phyloP scores from a whole-genome alignment of 331 rosid genomes.

The Spiraea crenata region DNA sequence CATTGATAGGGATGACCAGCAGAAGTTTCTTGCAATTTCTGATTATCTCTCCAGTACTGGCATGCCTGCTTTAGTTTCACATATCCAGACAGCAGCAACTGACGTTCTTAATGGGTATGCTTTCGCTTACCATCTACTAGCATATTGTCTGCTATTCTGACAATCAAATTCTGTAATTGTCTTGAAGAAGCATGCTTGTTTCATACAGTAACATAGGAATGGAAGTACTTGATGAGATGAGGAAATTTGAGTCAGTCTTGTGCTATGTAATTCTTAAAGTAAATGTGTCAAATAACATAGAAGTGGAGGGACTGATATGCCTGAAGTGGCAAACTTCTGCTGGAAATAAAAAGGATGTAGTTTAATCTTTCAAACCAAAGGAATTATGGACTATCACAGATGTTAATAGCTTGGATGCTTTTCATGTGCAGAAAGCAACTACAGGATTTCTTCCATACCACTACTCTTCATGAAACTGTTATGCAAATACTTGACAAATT shows the following conservation, averaged over 20 bases:
- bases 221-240: background rate
- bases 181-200: background rate
- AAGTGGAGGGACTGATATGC: background rate
- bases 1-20: slow-evolving; percentile 69
- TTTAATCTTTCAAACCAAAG: slow-evolving; percentile 4
- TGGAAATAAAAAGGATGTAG: background rate
- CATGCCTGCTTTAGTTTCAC: slow-evolving; percentile 63
- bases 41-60: slow-evolving; percentile 70
- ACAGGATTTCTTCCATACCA: slow-evolving; percentile 50
- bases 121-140: slow-evolving; percentile 25
- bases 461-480: slow-evolving; percentile 53
- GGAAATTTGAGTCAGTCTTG: background rate
- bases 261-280: background rate
- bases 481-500: slow-evolving; percentile 61
- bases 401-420: slow-evolving; percentile 26
- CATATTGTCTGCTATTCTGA: background rate
- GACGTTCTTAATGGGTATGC: slow-evolving; percentile 84
- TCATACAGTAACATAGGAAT: too few species aligned
- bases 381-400: background rate
- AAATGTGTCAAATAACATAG: background rate
- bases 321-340: background rate
- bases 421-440: slow-evolving; percentile 70
- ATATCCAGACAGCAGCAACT: slow-evolving; percentile 65
- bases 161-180: background rate
- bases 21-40: slow-evolving; percentile 74